Evolutionary conservation across 2,329 filamentous ascomycete species (phyloP).

Genomic region (Tolypocladium endophyticum): DNA sequence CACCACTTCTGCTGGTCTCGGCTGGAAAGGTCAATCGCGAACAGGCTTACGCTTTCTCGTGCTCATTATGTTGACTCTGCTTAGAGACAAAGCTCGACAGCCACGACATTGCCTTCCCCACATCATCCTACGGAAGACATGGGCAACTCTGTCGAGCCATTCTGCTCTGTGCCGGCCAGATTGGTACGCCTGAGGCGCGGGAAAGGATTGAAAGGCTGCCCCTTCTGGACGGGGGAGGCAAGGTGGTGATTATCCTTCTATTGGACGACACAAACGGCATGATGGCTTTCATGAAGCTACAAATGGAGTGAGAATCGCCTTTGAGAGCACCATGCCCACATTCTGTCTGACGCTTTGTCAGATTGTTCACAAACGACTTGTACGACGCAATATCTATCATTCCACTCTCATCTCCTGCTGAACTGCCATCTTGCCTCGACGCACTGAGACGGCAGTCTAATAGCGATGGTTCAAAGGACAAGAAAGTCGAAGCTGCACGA

Average conservation of each 20-base stretch:
- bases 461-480: neutral
- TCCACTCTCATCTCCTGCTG: slow-evolving; percentile 24
- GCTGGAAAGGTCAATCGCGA: slow-evolving; percentile 14
- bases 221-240: slow-evolving; percentile 26
- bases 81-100: slow-evolving; percentile 29
- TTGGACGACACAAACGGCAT: slow-evolving; percentile 21
- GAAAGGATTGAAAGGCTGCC: slow-evolving; percentile 29
- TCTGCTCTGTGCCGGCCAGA: slow-evolving; percentile 28
- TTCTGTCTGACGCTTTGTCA: slow-evolving; percentile 7
- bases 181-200: slow-evolving; percentile 15
- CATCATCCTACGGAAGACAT: slow-evolving; percentile 8
- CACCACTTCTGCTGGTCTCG: slow-evolving; percentile 2
- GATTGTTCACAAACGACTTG: slow-evolving; percentile 19
- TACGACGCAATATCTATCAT: slow-evolving; percentile 26
- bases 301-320: slow-evolving; percentile 27
- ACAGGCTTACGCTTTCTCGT: neutral
- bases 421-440: slow-evolving; percentile 26
- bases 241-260: slow-evolving; percentile 34
- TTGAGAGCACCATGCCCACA: too few species aligned
- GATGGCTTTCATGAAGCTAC: slow-evolving; percentile 28
- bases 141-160: slow-evolving; percentile 22
- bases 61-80: slow-evolving; percentile 3
- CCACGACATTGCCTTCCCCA: slow-evolving; percentile 34
- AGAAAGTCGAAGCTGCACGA: neutral
- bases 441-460: slow-evolving; percentile 21